Conservation (phyloP, 352 stramenopile genomes). For the Phytopythium chamaehyphon region DNA sequence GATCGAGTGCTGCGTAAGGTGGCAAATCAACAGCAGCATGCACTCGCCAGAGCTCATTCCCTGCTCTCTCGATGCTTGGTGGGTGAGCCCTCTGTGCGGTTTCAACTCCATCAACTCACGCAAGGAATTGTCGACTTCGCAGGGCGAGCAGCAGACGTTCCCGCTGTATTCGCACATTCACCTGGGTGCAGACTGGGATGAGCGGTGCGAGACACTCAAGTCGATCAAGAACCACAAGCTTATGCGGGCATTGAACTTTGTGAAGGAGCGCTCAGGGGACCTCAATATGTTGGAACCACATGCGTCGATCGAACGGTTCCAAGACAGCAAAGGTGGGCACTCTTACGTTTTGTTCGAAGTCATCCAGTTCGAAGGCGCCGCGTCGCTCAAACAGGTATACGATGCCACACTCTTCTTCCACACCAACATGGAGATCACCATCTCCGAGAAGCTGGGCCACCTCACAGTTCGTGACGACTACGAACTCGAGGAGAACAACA, state of each 20-base stretch:
- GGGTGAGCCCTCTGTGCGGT: no score
- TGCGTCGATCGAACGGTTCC: slow-evolving; percentile 16
- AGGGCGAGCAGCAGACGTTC: slow-evolving; percentile 15
- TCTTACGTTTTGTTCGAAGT: slow-evolving; percentile 14
- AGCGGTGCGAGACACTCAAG: slow-evolving; percentile 13
- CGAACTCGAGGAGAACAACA: slow-evolving; percentile 14
- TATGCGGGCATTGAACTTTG: slow-evolving; percentile 16
- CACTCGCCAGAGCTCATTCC: slow-evolving; percentile 18
- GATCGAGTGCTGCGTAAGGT: slow-evolving; percentile 8
- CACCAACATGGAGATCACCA: slow-evolving; percentile 41
- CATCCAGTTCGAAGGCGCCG: slow-evolving; percentile 20
- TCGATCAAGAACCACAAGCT: slow-evolving; percentile 17
- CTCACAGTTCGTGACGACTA: slow-evolving; percentile 29
- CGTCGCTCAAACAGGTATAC: slow-evolving; percentile 27
- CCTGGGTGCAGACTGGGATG: slow-evolving; percentile 10
- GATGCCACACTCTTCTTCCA: slow-evolving; percentile 33
- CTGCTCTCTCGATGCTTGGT: slow-evolving; percentile 15
- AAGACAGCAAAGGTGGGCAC: slow-evolving; percentile 21
- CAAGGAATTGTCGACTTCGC: no score
- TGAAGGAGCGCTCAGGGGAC: slow-evolving; percentile 9
- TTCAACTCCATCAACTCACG: no score
- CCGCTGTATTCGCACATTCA: slow-evolving; percentile 18
- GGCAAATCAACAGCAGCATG: slow-evolving; percentile 16
- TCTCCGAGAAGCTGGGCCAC: slow-evolving; percentile 30
- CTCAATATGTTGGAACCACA: slow-evolving; percentile 2